Evolutionary conservation across 208 protist species (phyloP).

Genomic region (Trypanosoma scelopori): DNA sequence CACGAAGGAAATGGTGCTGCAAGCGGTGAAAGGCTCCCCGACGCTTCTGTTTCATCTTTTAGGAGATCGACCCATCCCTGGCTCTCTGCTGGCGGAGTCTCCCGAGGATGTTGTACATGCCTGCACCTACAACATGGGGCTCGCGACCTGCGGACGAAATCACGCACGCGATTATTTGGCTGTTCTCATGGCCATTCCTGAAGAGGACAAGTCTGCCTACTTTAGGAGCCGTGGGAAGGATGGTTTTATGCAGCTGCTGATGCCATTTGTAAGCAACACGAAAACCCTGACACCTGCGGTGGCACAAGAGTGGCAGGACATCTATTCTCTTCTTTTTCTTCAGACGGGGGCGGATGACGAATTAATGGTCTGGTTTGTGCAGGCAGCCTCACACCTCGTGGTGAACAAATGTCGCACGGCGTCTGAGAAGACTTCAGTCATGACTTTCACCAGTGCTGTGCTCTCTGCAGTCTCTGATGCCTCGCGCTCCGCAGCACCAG

Average conservation of each 20-base stretch:
- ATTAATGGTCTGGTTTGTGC: slow-evolving; percentile 38
- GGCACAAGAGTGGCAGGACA: slow-evolving; percentile 35
- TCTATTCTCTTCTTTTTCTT: slow-evolving; percentile 51
- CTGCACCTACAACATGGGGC: slow-evolving; percentile 71
- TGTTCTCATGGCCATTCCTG: slow-evolving; percentile 47
- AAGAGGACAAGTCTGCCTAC: slow-evolving; percentile 33
- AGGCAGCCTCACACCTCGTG: slow-evolving; percentile 49
- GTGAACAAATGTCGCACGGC: slow-evolving; percentile 61
- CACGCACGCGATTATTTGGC: slow-evolving; percentile 53
- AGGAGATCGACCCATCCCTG: slow-evolving; percentile 36
- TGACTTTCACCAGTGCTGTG: slow-evolving; percentile 57
- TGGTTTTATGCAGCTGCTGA: slow-evolving; percentile 54
- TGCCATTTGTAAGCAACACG: slow-evolving; percentile 72
- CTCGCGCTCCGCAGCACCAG: background rate
- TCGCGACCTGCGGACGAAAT: slow-evolving; percentile 48
- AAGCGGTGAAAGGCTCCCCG: slow-evolving; percentile 53
- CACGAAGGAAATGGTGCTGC: slow-evolving; percentile 51
- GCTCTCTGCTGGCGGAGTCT: slow-evolving; percentile 41
- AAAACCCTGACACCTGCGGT: slow-evolving; percentile 55
- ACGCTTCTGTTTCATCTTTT: slow-evolving; percentile 42
- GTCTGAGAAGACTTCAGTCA: slow-evolving; percentile 70
- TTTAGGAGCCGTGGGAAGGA: slow-evolving; percentile 51
- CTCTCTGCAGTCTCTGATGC: slow-evolving; percentile 33
- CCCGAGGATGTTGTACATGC: slow-evolving; percentile 48
- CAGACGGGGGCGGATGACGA: slow-evolving; percentile 29